Base-by-base conservation (phyloP, 257 asterid species). In the Perilla frutescens region DNA sequence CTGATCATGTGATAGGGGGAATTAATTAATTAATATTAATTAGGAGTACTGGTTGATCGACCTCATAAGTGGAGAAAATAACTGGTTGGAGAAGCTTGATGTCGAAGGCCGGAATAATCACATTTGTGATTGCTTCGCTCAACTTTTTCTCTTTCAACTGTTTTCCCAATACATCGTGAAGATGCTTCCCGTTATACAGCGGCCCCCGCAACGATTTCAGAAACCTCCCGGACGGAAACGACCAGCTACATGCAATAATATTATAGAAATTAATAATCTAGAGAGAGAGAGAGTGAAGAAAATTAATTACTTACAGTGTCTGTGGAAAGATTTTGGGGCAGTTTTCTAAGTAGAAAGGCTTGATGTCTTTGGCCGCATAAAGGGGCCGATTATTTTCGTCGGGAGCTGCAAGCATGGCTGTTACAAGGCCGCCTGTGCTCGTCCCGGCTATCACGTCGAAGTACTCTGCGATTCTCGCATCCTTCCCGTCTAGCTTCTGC, bases 41-140 rank as follows among this genome's bases (percentile, higher is more conserved):
- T 20, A 31, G 0, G 10, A 9, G 26, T 20, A 5, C 8, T 57
- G 26, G 26, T 20, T 20, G 26, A 20, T 20, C 26, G 10, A 87
- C 91, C 88, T 87, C 84, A 57, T 61, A 83, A 0, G 88, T 68
- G 6, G 88, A 77, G 75, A 89, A 89, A 40, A 89, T 76, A 5
- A 85, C 86, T 6, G 96, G 96, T 78, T 90, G 96, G 47, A 88
- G 9, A n/a, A 66, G 68, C 80, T 83, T 84, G n/a, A 90, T 85
- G 37, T 88, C 96, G 37, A 90, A 90, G 59, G 96, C 80, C 15
- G 96, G 95, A 48, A 90, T 85, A 31, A 90, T 86, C 7, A 87
- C 87, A 58, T 90, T 87, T 5, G 96, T 88, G 39, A 88, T 60
- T 0, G 96, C 81, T 50, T 88, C 80, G 57, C 85, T 79, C 68